Evolutionary conservation across 805 yeast species (phyloP), one percentile per base, ranked within the genome.

Genomic region (Zygoascus bituminiphila): DNA sequence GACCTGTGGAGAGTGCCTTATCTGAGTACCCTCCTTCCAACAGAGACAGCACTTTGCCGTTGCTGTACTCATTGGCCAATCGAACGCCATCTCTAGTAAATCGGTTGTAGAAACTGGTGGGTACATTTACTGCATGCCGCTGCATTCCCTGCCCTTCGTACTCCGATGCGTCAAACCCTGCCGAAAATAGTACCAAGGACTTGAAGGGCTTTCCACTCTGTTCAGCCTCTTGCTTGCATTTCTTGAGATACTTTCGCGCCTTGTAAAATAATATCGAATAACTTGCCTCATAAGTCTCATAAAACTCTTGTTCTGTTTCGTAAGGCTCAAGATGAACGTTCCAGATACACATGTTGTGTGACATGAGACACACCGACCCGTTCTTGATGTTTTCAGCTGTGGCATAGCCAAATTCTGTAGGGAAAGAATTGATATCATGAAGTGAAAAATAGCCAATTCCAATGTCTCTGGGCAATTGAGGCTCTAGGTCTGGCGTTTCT

Each of bases 1-100:
- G 79, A 10, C 95, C 95, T 0, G 93, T 82, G 1, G 81, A 65
- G 15, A 86, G 70, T 0, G 95, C 95, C 2, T 84, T 83, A 57
- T 85, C 88, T 0, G 93, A 82, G 61, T 86, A 86, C 1, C 95
- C 95, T 22, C 95, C 95, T 66, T 86, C 95, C 54, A 86, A 65
- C 20, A 86, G 63, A 0, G 94, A 84, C 0, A 86, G 54, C 0
- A 85, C 68, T 50, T 77, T 77, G 9, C 89, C 84, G 9, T 72
- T 64, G 5, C 82, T 67, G 57, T 76, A 83, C 43, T 75, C 70
- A 49, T 81, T 75, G 4, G 93, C 85, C 42, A 86, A 64, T 47
- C 73, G 75, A n/a, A 80, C 78, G 0, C 84, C 81, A 62, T 86
- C 95, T 33, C 73, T 71, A 4, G 94, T 81, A 59, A 86, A 85